phyloP scores from a whole-genome alignment of 2,329 filamentous ascomycete genomes.

The Teratosphaeria pseudoeucalypti region DNA sequence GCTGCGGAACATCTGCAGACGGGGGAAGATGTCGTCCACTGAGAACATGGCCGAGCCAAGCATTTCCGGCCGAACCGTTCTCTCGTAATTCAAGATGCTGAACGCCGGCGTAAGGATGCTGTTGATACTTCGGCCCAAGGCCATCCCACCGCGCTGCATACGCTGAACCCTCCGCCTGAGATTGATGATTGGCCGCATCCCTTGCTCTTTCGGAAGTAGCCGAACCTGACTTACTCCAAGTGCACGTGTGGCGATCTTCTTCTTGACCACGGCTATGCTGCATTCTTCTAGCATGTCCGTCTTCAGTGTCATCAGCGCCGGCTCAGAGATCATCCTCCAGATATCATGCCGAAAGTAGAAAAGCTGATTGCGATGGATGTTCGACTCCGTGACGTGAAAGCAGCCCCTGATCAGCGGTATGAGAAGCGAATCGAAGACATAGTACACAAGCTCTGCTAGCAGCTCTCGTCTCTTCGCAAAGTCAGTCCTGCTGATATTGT shows the following conservation, averaged over 20 bases:
- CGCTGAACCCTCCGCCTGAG: conserved; percentile 55
- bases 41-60: conserved; percentile 78
- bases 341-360: conserved; percentile 95
- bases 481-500: conserved; percentile 61
- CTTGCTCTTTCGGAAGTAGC: conserved; percentile 67
- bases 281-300: conserved; percentile 70
- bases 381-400: conserved; percentile 93
- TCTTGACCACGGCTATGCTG: conserved; percentile 44
- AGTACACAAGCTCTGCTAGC: conserved; percentile 79
- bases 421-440: conserved; percentile 80
- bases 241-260: conserved; percentile 49
- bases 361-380: conserved; percentile 63
- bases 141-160: conserved; percentile 41
- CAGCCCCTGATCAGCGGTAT: conserved; percentile 78
- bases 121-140: conserved; percentile 58
- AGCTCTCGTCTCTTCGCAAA: conserved; percentile 66
- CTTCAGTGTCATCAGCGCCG: conserved; percentile 59
- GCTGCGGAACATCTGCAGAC: conserved; percentile 59
- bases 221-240: conserved; percentile 72
- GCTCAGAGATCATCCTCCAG: conserved; percentile 68
- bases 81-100: conserved; percentile 69
- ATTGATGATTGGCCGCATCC: conserved; percentile 80
- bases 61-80: conserved; percentile 39
- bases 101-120: conserved; percentile 61
- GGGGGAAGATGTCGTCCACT: conserved; percentile 66